Evolutionary conservation across 2,329 filamentous ascomycete species (phyloP), one percentile per base, ranked within the genome.

Genomic region (Beauveria sp.): DNA sequence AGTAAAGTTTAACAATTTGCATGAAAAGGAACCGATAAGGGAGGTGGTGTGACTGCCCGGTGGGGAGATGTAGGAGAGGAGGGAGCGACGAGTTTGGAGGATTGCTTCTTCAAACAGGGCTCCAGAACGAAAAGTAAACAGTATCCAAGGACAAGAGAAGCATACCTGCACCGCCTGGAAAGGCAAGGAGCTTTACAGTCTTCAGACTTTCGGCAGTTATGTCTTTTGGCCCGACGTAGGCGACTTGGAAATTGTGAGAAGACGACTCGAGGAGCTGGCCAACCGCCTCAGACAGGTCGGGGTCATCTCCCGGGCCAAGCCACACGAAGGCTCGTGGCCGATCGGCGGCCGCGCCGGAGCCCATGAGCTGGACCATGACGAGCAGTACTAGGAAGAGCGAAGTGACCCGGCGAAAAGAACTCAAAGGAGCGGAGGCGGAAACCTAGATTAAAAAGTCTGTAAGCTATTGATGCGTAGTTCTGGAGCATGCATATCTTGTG

Each of bases 91-190:
- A 28, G 49, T 18, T 12, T 2, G 20, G 30, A 52, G 10, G 20
- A 49, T 47, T 26, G 46, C 46, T 49, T 49, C 12, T 49, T 26
- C 10, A 38, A 14, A 40, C 9, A 26, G 8, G 14, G 46, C n/a
- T 14, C n/a, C 14, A 8, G 7, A 49, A 26, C 2, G 22, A 50
- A n/a, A 20, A 14, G 24, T 45, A 42, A n/a, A 10, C 12, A 16
- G 18, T 18, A 55, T 43, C 7, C 1, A 10, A 43, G 42, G 30
- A 16, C 16, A 24, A 5, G n/a, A n/a, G 45, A 16, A 16, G 42
- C 63, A 5, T 63, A 66, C 66, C 66, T 26, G 60, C 60, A 9
- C 67, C 67, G 28, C 67, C 67, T 1, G 64, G 61, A 50, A 64
- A 64, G 5, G 67, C 67, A 62, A 65, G 65, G 2, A 66, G 28